A percentile compares a stretch with the other conserved stretches of the same genome.
phyloP scores from a whole-genome alignment of 2,329 filamentous ascomycete genomes.

The Eutypa lata region DNA sequence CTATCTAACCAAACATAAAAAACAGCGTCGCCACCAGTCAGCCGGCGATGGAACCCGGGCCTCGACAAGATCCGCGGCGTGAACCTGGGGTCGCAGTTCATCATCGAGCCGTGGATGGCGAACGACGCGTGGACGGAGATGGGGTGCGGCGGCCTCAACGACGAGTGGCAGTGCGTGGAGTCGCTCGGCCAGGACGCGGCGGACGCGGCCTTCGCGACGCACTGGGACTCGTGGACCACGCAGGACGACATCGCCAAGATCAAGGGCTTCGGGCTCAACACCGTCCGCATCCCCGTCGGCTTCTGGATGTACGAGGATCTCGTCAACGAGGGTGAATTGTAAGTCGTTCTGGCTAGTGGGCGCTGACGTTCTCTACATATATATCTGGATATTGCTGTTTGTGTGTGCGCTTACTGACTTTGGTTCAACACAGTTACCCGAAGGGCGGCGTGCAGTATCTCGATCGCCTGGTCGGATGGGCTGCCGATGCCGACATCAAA shows the following conservation, averaged over 20 bases:
- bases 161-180: slow-evolving; percentile 47
- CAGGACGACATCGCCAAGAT: slow-evolving; percentile 43
- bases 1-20: background rate
- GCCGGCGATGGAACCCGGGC: background rate
- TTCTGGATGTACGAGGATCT: slow-evolving; percentile 49
- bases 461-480: slow-evolving; percentile 42
- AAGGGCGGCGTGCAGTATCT: slow-evolving; percentile 42
- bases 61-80: slow-evolving; percentile 35
- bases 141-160: slow-evolving; percentile 39
- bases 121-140: slow-evolving; percentile 38
- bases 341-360: too few species aligned
- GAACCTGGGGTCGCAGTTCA: slow-evolving; percentile 49
- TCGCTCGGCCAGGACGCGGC: slow-evolving; percentile 41
- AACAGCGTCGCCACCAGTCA: background rate
- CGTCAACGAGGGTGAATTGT: slow-evolving; percentile 38
- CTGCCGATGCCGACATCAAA: slow-evolving; percentile 41
- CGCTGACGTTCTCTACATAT: too few species aligned
- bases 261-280: slow-evolving; percentile 42
- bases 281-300: slow-evolving; percentile 46
- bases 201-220: slow-evolving; percentile 40
- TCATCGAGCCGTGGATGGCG: slow-evolving; percentile 50
- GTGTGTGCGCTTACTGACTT: too few species aligned
- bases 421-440: slow-evolving; percentile 12
- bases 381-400: too few species aligned
- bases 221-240: slow-evolving; percentile 48